phyloP scores from a whole-genome alignment of 2,329 filamentous ascomycete genomes.

The Sporothrix humicola region DNA sequence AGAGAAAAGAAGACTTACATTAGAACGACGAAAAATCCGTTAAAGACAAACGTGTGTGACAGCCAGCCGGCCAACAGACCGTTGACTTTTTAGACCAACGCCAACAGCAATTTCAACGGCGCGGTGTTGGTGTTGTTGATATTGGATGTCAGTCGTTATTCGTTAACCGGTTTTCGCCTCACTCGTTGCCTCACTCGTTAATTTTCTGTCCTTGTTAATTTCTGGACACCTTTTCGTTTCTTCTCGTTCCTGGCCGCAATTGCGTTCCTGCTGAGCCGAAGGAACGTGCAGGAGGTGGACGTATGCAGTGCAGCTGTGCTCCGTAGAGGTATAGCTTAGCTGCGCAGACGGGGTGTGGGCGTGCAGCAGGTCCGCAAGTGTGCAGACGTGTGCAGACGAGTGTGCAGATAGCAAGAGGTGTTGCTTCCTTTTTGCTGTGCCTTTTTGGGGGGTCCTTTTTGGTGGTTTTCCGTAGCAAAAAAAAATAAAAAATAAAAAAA shows the following conservation, averaged over 20 bases:
- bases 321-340: too few species aligned
- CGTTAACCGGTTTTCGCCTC: background rate
- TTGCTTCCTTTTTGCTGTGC: background rate
- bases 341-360: background rate
- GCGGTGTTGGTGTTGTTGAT: background rate
- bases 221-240: background rate
- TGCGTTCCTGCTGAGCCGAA: slow-evolving; percentile 18
- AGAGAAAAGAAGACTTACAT: background rate
- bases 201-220: background rate
- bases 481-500: background rate
- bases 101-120: slow-evolving; percentile 11
- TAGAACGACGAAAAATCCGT: background rate
- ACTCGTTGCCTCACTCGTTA: background rate
- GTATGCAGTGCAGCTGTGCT: background rate
- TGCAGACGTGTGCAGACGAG: background rate
- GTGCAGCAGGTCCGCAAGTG: background rate
- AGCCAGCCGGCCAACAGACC: slow-evolving; percentile 10
- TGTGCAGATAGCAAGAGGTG: background rate
- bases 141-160: background rate
- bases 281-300: slow-evolving; percentile 13
- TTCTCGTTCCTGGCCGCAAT: background rate
- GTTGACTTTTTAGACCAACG: background rate
- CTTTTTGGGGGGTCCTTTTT: background rate
- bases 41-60: slow-evolving; percentile 12
- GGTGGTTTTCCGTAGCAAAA: background rate